Base-by-base conservation (phyloP, 176 grass and related monocot genomes). In the Canna indica region DNA sequence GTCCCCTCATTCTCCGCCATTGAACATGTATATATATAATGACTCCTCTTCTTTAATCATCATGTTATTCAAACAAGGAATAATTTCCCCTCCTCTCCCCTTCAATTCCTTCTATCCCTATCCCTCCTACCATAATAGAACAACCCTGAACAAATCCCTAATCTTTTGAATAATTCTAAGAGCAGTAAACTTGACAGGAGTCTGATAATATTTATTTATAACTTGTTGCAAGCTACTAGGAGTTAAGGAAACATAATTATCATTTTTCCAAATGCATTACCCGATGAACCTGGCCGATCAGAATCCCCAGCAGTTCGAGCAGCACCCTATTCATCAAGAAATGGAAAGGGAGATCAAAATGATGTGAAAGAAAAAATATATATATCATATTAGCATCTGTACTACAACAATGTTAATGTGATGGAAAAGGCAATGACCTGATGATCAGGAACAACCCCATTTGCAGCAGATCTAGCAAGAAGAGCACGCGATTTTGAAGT, bases 401-500 rank as follows among this genome's bases (percentile, higher is more conserved):
- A 75, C 1, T 28, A 45, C 31, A 57, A 78, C 45, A 54, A 29
- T 25, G 34, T 72, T 74, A 38, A 20, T 59, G 67, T 20, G 33
- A 29, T 35, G 52, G 27, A 24, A 79, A 82, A 17, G 74, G 39
- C 28, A 63, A 48, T 64, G 50, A 65, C 64, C 4, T 77, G 80
- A 34, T 65, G 80, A 50, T 85, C 86, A 70, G 82, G 66, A 70
- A 72, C 44, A 53, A 47, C 73, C 71, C 78, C 81, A 82, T 82
- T 96, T 30, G 76, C 69, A 69, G 17, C 69, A 54, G 84, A 74
- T 78, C 81, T 87, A 53, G 89, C 65, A 41, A 92, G 81, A 77
- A 97, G 67, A 59, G 79, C 69, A 73, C 84, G 88, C 28, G 89
- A 79, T 67, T 87, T 91, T 63, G 76, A 50, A 73, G 62, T 75